Evolutionary conservation across 179 eudicot species (phyloP).

Genomic region (Gypsophila paniculata): DNA sequence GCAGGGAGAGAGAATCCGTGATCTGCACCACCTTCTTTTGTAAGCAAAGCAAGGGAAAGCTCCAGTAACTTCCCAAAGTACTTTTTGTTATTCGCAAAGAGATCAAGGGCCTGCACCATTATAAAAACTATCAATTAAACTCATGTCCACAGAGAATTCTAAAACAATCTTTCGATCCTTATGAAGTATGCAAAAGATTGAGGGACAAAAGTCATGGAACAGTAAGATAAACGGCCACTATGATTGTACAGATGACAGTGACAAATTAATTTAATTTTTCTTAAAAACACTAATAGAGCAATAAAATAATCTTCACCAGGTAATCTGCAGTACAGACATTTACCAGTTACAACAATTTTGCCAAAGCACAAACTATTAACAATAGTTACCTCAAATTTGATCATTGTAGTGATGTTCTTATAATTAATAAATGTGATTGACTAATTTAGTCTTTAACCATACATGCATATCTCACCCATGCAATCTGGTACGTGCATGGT

Average conservation of each 20-base stretch:
- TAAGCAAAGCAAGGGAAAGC: constrained; percentile 45
- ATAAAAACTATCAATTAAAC: background rate
- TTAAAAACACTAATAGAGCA: no score
- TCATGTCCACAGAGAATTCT: background rate
- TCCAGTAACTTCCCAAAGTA: constrained; percentile 59
- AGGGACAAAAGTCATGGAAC: background rate
- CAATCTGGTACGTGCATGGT: background rate
- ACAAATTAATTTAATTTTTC: background rate
- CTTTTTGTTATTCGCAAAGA: constrained; percentile 41
- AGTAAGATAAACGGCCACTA: background rate
- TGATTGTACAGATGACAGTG: background rate
- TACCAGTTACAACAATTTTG: background rate
- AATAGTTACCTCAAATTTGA: no score
- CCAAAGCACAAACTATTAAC: background rate
- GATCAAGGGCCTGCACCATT: constrained; percentile 60
- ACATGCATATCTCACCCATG: background rate
- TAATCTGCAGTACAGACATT: background rate
- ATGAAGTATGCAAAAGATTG: background rate
- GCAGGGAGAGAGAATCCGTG: constrained; percentile 68
- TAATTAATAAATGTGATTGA: no score
- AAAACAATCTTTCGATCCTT: background rate
- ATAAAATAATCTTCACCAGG: no score
- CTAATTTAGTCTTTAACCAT: no score
- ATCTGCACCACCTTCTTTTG: constrained; percentile 76
- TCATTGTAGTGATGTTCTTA: no score